Conservation (phyloP, 805 yeast genomes). For the Hanseniaspora taiwanica region DNA sequence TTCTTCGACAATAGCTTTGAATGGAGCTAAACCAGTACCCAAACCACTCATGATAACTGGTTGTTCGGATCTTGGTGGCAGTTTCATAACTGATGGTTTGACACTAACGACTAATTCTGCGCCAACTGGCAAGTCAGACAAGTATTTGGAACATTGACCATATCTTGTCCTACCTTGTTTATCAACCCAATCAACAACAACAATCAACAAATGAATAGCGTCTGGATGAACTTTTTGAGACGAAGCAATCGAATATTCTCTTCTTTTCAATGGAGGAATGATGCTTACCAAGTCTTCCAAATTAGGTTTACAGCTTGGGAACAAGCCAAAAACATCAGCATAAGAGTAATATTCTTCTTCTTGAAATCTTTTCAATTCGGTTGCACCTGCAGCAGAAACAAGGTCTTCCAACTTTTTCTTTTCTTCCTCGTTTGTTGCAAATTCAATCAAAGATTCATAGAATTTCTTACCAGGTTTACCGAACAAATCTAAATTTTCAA, state of each 20-base stretch:
- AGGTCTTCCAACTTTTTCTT: conserved; percentile 46
- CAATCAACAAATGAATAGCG: conserved; percentile 81
- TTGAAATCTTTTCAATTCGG: conserved; percentile 66
- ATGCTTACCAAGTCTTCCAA: conserved; percentile 55
- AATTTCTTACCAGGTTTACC: conserved; percentile 95
- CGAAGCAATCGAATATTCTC: conserved; percentile 96
- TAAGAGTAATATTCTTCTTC: conserved; percentile 75
- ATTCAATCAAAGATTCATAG: conserved; percentile 68
- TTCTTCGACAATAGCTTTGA: conserved; percentile 94
- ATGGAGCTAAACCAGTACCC: conserved; percentile 97
- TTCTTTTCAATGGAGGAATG: conserved; percentile 81
- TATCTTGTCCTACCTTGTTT: conserved; percentile 70
- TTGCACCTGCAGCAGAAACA: conserved; percentile 72
- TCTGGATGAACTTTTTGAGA: conserved; percentile 87
- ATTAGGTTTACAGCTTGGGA: conserved; percentile 70
- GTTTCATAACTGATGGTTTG: conserved; percentile 93
- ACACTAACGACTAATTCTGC: conserved; percentile 85
- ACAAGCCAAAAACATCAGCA: conserved; percentile 68
- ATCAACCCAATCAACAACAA: conserved; percentile 93
- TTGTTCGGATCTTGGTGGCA: conserved; percentile 75
- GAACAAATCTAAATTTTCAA: conserved; percentile 73
- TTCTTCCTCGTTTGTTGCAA: conserved; percentile 58
- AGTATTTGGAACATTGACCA: conserved; percentile 89
- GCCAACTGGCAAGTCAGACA: conserved; percentile 69
- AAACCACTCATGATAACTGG: conserved; percentile 95